Base-by-base conservation (phyloP, 768 basidiomycete genomes). In the Suillus cothurnatus region DNA sequence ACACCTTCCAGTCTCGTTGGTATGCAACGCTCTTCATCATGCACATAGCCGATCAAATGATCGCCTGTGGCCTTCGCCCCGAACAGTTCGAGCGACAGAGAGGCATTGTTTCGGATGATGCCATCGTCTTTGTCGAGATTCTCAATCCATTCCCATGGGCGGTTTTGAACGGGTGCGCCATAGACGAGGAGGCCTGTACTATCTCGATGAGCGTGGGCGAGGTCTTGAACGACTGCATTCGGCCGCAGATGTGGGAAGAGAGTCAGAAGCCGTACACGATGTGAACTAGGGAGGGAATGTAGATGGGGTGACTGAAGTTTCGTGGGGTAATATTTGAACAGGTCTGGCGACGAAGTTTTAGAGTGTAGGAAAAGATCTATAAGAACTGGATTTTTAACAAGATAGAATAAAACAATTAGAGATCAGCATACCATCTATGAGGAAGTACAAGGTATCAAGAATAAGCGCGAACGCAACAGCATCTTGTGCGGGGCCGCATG, bases 141-240 rank as follows among this genome's bases (percentile, higher is more conserved):
- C 74, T 94, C 92, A 8, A 88, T 86, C 92, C 92, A 94, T 74
- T 94, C 92, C 92, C 92, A 94, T 4, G 93, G 91, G 38, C 87
- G 85, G 75, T 93, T 91, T 64, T 85, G 80, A 21, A 93, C 89
- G 2, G 85, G 81, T 5, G 77, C 71, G 23, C 84, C 82, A 65
- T 81, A 78, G 3, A 86, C 71, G 6, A 86, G 65, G 21, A 82
- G 80, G 0, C 89, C 90, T 15, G 77, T 77, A 2, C 77, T 60
- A 67, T 92, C 90, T 32, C 82, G 82, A 65, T 87, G 82, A 4
- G 86, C 84, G 56, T 84, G 84, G 4, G 84, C 82, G 38, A 94
- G 84, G 66, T 89, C 81, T 11, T 82, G 73, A 5, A 91, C 86
- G 26, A 82, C 74, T 17, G 78, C 77, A 59, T 83, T 82, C 9